phyloP scores from a whole-genome alignment of 2,329 filamentous ascomycete species.

The Paraphaeosphaeria sporulosa region DNA sequence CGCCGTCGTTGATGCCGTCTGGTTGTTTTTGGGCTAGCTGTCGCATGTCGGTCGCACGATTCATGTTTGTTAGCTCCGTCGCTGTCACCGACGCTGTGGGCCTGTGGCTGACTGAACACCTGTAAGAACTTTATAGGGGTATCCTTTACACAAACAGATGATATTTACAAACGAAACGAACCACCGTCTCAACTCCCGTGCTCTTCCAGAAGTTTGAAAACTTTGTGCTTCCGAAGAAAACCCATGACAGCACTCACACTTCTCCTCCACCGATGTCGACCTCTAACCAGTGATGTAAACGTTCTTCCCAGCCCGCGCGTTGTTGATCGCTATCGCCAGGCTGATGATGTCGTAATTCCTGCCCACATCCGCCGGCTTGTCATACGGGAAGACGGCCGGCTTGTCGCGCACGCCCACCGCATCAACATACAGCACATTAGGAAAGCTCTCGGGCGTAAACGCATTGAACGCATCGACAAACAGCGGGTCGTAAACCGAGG shows the following conservation, averaged over 20 bases:
- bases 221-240: neutral
- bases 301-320: slow-evolving; percentile 42
- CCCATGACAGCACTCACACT: neutral
- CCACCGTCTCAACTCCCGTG: neutral
- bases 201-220: neutral
- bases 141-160: neutral
- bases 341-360: slow-evolving; percentile 40
- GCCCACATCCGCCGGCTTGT: slow-evolving; percentile 31
- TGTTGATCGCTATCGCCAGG: slow-evolving; percentile 48
- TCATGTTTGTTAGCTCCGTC: neutral
- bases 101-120: neutral
- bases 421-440: slow-evolving; percentile 48
- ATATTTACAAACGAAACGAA: slow-evolving; percentile 2
- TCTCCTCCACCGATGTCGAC: slow-evolving; percentile 8
- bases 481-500: slow-evolving; percentile 39
- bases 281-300: slow-evolving; percentile 29
- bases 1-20: neutral
- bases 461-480: slow-evolving; percentile 42
- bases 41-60: neutral
- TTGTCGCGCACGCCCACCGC: slow-evolving; percentile 43
- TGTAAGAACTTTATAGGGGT: neutral
- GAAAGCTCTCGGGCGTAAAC: slow-evolving; percentile 44
- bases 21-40: neutral
- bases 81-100: no score
- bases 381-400: slow-evolving; percentile 40